phyloP scores from a whole-genome alignment of 2,329 filamentous ascomycete genomes.

The Triangularia setosa region DNA sequence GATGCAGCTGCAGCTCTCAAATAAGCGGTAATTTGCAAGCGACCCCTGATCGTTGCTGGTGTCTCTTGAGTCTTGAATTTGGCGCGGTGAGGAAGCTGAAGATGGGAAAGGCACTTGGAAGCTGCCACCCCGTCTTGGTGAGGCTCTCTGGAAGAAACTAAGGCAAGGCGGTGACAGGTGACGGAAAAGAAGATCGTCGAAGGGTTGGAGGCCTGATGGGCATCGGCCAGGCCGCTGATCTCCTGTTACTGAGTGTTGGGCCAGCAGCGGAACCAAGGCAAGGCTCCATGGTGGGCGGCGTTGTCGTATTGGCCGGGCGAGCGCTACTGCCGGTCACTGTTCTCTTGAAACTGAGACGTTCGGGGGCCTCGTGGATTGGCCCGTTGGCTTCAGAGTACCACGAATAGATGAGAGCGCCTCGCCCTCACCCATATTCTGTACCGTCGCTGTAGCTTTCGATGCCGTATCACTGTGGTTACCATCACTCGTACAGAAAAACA shows the following conservation, averaged over 20 bases:
- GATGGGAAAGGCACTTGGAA: neutral
- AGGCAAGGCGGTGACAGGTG: neutral
- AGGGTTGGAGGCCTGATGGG: conserved; percentile 6
- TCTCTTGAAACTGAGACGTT: neutral
- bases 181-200: conserved; percentile 2
- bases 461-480: neutral
- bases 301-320: conserved; percentile 6
- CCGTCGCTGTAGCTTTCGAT: neutral
- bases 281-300: conserved; percentile 2
- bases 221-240: conserved; percentile 5
- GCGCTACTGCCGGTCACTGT: conserved; percentile 1
- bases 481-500: neutral
- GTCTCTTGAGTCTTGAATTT: neutral
- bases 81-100: neutral
- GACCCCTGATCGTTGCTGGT: neutral
- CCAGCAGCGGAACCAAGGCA: neutral
- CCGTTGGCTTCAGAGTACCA: neutral
- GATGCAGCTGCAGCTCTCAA: neutral
- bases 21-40: neutral
- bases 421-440: conserved; percentile 1
- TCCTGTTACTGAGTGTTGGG: conserved; percentile 3
- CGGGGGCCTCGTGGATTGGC: neutral
- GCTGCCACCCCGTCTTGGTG: neutral
- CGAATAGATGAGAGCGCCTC: conserved; percentile 3
- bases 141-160: neutral